These are phyloP conservation scores for Pythium vanterpoolii DNA, from an alignment of 352 stramenopile species.

Conservation along the genomic window DNA sequence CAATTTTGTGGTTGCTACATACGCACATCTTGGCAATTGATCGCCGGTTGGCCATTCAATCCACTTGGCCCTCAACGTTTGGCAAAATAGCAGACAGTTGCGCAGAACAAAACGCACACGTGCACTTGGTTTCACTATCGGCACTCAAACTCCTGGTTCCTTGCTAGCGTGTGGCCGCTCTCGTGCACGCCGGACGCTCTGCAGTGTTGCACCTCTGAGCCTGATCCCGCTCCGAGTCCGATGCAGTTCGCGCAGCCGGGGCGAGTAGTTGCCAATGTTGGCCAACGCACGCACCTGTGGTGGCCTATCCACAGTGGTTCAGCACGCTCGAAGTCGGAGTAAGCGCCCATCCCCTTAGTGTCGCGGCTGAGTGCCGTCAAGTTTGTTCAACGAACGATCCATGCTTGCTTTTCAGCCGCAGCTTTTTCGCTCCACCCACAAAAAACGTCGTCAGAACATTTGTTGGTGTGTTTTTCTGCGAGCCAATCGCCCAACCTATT, in stretches of 20 bases:
- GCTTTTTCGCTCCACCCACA: not conserved
- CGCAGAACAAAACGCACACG: not conserved
- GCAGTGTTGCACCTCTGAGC: constrained; percentile 8
- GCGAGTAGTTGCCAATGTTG: constrained; percentile 20
- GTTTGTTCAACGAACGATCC: constrained; percentile 5
- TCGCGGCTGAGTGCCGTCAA: not conserved
- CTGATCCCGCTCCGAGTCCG: constrained; percentile 6
- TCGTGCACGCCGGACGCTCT: constrained; percentile 8
- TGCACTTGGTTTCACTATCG: constrained; percentile 5
- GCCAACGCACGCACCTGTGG: constrained; percentile 9
- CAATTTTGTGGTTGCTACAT: too few species aligned
- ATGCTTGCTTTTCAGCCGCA: too few species aligned
- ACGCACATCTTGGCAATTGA: too few species aligned
- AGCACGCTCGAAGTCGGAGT: not conserved
- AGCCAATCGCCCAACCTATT: too few species aligned
- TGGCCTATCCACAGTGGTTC: constrained; percentile 8
- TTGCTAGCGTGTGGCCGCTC: not conserved
- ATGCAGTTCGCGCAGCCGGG: constrained; percentile 10
- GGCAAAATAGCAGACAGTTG: constrained; percentile 13
- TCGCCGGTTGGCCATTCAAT: too few species aligned
- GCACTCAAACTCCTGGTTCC: not conserved
- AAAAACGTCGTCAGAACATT: too few species aligned
- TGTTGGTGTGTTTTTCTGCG: too few species aligned
- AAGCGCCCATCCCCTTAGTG: not conserved
- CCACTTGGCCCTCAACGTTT: constrained; percentile 13